A percentile compares a stretch with the other conserved stretches of the same genome.
Conservation (phyloP, 1,139 yeast genomes). For the Blastobotrys niveus region DNA sequence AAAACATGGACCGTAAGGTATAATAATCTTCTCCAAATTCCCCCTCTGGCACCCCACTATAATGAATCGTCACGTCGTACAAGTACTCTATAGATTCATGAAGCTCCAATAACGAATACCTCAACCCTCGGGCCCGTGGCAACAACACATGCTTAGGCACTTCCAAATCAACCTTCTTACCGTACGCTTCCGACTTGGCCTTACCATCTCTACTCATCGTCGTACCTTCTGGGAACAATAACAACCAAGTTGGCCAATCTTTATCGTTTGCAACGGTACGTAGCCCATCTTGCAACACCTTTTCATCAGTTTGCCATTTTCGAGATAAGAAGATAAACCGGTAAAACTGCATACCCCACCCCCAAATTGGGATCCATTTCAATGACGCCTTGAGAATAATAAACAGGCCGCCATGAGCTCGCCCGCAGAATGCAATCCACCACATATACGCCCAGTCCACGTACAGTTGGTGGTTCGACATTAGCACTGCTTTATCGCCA, state of each 20-base stretch:
- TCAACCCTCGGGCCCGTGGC: slow-evolving; percentile 79
- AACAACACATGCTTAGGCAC: slow-evolving; percentile 57
- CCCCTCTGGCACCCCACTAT: slow-evolving; percentile 55
- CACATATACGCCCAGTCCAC: slow-evolving; percentile 93
- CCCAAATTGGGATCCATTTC: slow-evolving; percentile 66
- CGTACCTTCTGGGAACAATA: slow-evolving; percentile 94
- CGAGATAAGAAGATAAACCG: slow-evolving; percentile 75
- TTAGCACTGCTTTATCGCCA: slow-evolving; percentile 48
- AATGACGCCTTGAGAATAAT: slow-evolving; percentile 78
- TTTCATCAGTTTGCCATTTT: slow-evolving; percentile 75
- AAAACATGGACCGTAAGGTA: slow-evolving; percentile 57
- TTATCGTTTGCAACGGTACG: slow-evolving; percentile 42
- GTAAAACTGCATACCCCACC: slow-evolving; percentile 80
- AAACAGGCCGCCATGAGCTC: slow-evolving; percentile 56
- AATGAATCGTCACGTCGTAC: slow-evolving; percentile 81
- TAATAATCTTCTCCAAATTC: slow-evolving; percentile 76
- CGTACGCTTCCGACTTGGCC: slow-evolving; percentile 51
- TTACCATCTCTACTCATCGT: slow-evolving; percentile 67
- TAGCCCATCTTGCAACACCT: slow-evolving; percentile 52
- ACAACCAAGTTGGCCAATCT: slow-evolving; percentile 43
- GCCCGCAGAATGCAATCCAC: slow-evolving; percentile 74
- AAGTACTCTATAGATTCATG: slow-evolving; percentile 57
- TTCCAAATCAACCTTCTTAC: slow-evolving; percentile 43
- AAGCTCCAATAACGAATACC: slow-evolving; percentile 57
- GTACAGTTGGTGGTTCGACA: slow-evolving; percentile 88